These are phyloP conservation scores for Tuctoria greenei DNA, from an alignment of 176 grass and related monocot species.

Conservation along the genomic window DNA sequence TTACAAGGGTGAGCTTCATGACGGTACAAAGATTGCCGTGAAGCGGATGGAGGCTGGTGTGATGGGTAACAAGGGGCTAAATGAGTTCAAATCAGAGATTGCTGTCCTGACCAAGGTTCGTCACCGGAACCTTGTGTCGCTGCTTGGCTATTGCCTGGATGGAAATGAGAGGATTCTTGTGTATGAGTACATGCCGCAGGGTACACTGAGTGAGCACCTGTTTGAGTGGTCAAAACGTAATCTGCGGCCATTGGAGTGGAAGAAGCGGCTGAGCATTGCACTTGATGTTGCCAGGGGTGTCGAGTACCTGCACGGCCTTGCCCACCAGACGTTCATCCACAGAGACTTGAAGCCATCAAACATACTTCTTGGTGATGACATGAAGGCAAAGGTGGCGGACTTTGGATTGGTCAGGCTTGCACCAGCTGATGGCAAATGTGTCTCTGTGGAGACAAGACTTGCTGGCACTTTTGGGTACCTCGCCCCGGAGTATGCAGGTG, in stretches of 20 bases:
- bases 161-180: slow-evolving; percentile 92
- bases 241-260: slow-evolving; percentile 81
- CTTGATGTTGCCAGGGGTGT: slow-evolving; percentile 97
- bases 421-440: slow-evolving; percentile 72
- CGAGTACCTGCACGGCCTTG: slow-evolving; percentile 87
- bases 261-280: slow-evolving; percentile 76
- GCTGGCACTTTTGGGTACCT: slow-evolving; percentile 96
- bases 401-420: slow-evolving; percentile 91
- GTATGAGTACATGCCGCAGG: slow-evolving; percentile 97
- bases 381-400: slow-evolving; percentile 99
- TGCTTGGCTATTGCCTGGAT: slow-evolving; percentile 94
- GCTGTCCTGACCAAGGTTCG: slow-evolving; percentile 88
- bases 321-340: slow-evolving; percentile 96
- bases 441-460: slow-evolving; percentile 76
- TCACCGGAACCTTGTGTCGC: slow-evolving; percentile 83
- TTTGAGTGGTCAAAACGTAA: slow-evolving; percentile 75
- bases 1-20: slow-evolving; percentile 96
- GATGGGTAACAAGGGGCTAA: slow-evolving; percentile 95
- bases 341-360: slow-evolving; percentile 94
- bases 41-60: slow-evolving; percentile 92
- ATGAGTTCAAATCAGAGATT: slow-evolving; percentile 94
- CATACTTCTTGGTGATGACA: slow-evolving; percentile 93
- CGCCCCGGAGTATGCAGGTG: slow-evolving; percentile 96
- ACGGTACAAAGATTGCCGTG: slow-evolving; percentile 92
- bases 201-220: slow-evolving; percentile 68